Evolutionary conservation across 2,329 filamentous ascomycete genomes (phyloP).

Genomic region (Colletotrichum ledebouriae): DNA sequence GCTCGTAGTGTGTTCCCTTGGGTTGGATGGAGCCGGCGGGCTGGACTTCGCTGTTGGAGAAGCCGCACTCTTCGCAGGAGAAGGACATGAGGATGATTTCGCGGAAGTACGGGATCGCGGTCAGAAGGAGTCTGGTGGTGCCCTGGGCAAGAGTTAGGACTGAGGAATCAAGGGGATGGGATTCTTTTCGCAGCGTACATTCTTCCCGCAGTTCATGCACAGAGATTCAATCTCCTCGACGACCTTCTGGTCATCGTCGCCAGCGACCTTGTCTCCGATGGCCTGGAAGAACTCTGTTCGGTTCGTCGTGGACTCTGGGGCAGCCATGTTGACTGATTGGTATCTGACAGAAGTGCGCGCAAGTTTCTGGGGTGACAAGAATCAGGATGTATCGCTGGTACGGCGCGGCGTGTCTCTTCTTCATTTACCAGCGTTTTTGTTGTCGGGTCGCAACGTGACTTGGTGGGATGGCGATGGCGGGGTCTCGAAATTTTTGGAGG

Average conservation of each 20-base stretch:
- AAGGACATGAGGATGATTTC: constrained; percentile 99
- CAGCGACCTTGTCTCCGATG: constrained; percentile 72
- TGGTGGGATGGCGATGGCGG: constrained; percentile 42
- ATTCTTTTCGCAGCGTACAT: constrained; percentile 64
- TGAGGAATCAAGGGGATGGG: not conserved
- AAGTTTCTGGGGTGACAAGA: not conserved
- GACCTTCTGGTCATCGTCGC: constrained; percentile 64
- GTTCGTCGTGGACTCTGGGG: constrained; percentile 54
- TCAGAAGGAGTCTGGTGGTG: constrained; percentile 86
- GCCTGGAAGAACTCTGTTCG: constrained; percentile 71
- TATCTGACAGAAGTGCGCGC: constrained; percentile 3
- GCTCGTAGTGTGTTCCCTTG: constrained; percentile 85
- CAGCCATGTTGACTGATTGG: constrained; percentile 56
- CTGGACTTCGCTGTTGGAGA: constrained; percentile 94
- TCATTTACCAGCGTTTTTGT: constrained; percentile 28
- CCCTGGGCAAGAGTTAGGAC: constrained; percentile 67
- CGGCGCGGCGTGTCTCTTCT: constrained; percentile 9
- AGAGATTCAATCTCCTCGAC: constrained; percentile 82
- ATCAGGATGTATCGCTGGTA: not conserved
- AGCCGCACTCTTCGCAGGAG: constrained; percentile 87
- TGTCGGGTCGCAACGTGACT: constrained; percentile 36
- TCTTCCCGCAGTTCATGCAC: constrained; percentile 88
- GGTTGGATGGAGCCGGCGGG: constrained; percentile 93
- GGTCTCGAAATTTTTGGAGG: constrained; percentile 47
- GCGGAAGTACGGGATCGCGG: constrained; percentile 95